Evolutionary conservation across 805 yeast genomes (phyloP), one percentile per base, ranked within the genome.

Genomic region (Saccharomycopsis fodiens): DNA sequence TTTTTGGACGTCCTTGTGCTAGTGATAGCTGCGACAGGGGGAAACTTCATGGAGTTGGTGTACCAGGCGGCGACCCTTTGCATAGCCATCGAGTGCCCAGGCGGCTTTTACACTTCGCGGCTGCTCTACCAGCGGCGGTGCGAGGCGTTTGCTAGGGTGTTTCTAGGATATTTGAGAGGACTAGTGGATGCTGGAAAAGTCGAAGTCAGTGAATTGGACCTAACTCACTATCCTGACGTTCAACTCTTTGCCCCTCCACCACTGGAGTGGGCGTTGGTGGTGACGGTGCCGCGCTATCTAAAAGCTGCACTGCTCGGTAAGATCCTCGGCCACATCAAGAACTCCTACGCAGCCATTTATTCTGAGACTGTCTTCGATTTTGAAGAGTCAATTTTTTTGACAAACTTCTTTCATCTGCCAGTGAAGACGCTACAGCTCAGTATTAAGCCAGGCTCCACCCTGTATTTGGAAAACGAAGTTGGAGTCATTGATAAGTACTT

Each of bases 381-480:
- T 51, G 63, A 65, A 39, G 67, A 59, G 44, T 70, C 61, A 37
- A 67, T 69, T 32, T 64, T 67, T 41, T 53, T 66, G 21, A 71
- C 65, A 32, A 70, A 61, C 35, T 69, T 68, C 42, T 67, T 32
- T 10, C 36, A 32, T 6, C 8, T 10, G 20, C 36, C 36, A 19
- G 36, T 25, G 29, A 10, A 10, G 6, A 25, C 29, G 29, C 10
- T 25, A 10, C 6, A 6, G 10, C 29, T 25, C 29, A 25, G 29
- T 10, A 10, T 32, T 10, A 19, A 32, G 10, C 20, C 36, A 32
- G 6, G 20, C 17, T 32, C 20, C 19, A 17, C 20, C 15, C 5
- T 6, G 36, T 17, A 15, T 7, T 5, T 32, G 10, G 12, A 19
- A 7, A 10, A 10, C 8, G 20, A 15, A 5, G 8, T 10, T 6